phyloP scores from a whole-genome alignment of 768 basidiomycete species.

The Xerocomellus chrysenteron region DNA sequence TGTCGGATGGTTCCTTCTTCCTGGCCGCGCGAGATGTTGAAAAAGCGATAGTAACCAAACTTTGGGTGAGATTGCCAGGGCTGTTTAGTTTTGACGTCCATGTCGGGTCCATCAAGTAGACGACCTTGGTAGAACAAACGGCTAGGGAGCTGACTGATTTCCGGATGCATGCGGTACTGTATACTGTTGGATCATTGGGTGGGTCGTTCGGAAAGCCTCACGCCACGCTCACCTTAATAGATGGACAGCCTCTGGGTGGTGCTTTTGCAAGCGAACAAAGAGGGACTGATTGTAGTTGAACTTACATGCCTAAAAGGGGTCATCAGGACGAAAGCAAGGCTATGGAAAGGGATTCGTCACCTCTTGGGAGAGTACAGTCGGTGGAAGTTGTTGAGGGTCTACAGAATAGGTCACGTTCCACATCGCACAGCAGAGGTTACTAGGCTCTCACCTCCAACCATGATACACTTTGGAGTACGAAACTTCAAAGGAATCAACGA shows the following conservation, averaged over 20 bases:
- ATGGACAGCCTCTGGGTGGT: slow-evolving; percentile 80
- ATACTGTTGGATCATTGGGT: slow-evolving; percentile 54
- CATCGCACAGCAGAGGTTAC: neutral
- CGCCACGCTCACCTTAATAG: slow-evolving; percentile 68
- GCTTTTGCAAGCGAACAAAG: slow-evolving; percentile 87
- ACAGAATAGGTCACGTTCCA: neutral
- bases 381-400: slow-evolving; percentile 95
- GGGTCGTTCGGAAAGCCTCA: neutral
- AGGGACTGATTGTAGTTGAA: slow-evolving; percentile 87
- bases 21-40: slow-evolving; percentile 68
- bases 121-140: slow-evolving; percentile 80
- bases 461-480: slow-evolving; percentile 74
- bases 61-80: slow-evolving; percentile 81
- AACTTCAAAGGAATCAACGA: slow-evolving; percentile 95
- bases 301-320: slow-evolving; percentile 51
- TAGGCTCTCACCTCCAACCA: slow-evolving; percentile 75
- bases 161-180: slow-evolving; percentile 99
- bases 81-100: slow-evolving; percentile 78
- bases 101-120: slow-evolving; percentile 83
- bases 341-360: slow-evolving; percentile 37
- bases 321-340: slow-evolving; percentile 14
- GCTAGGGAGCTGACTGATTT: slow-evolving; percentile 89
- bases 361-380: slow-evolving; percentile 74
- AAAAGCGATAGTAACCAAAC: slow-evolving; percentile 88
- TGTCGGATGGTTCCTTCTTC: slow-evolving; percentile 58